Conservation (phyloP, 441 rosid species). For the Croton laevigatus region DNA sequence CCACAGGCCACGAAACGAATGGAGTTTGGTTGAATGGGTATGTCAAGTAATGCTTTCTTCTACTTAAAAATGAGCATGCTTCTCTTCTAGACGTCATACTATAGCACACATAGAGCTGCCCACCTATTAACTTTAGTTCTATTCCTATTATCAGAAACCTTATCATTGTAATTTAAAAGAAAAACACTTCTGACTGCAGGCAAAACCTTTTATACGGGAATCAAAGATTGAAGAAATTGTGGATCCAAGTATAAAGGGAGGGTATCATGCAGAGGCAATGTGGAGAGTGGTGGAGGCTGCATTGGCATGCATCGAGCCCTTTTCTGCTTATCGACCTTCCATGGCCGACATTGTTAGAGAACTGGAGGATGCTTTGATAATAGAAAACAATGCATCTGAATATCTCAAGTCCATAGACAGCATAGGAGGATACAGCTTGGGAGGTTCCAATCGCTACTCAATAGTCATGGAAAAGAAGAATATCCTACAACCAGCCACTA, state of each 20-base stretch:
- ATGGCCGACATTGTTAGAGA: constrained; percentile 66
- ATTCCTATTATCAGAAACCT: not conserved
- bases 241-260: constrained; percentile 63
- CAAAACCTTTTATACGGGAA: constrained; percentile 61
- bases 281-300: constrained; percentile 85
- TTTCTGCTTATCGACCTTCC: constrained; percentile 59
- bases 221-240: constrained; percentile 75
- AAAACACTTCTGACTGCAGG: constrained; percentile 38
- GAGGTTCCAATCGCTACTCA: constrained; percentile 65
- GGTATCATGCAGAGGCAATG: constrained; percentile 75
- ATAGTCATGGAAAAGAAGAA: constrained; percentile 46
- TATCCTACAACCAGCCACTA: constrained; percentile 34
- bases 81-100: constrained; percentile 1
- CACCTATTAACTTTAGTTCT: not conserved
- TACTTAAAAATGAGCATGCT: not conserved
- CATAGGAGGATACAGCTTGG: constrained; percentile 58
- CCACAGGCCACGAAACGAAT: constrained; percentile 61
- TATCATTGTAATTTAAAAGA: constrained; percentile 12
- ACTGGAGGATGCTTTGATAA: constrained; percentile 70
- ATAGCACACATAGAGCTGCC: not conserved
- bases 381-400: constrained; percentile 83
- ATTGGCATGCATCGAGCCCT: constrained; percentile 61
- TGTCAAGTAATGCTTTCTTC: constrained; percentile 16
- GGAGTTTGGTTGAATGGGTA: constrained; percentile 93
- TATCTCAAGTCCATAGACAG: constrained; percentile 79